Evolutionary conservation across 345 rosid species (phyloP), one percentile per base, ranked within the genome.

Genomic region (Dovyalis caffra): DNA sequence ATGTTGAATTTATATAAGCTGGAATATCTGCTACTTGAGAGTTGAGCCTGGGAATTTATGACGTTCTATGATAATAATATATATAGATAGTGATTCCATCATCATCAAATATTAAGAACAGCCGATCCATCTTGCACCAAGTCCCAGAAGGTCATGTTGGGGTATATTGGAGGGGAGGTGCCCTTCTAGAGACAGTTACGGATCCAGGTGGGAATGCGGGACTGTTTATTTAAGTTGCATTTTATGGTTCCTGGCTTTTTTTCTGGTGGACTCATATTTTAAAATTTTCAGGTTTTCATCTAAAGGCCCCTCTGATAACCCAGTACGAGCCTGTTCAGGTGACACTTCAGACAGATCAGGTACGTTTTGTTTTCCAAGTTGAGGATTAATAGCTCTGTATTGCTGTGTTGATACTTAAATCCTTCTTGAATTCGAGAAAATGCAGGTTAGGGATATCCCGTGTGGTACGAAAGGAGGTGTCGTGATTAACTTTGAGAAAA

Each of bases 401-500:
- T 45, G 51, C 56, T 26, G 4, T 73, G 43, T 31, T 71, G 61
- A 10, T 40, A 18, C 47, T 49, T 62, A 63, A 72, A 72, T 56
- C 67, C 53, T 37, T 74, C 53, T 51, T 72, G 16, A 49, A 16
- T 64, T 28, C 51, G 0, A 26, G 21, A 45, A 29, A 75, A 21
- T 76, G 79, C 83, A 88, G 97, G 97, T 94, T 70, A 94, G 84
- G 81, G 92, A 91, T 77, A 94, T 94, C 80, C 97, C 98, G 4
- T 94, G 98, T 79, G 95, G 98, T 62, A 92, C 98, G 26, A 94
- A 94, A 88, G 97, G 97, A 62, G 97, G 97, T 80, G 97, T 94
- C 20, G 87, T 94, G 97, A 94, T 94, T 76, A 88, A 81, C 81
- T 94, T 94, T 78, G 98, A 87, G 86, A 94, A 94, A 87, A 92